Evolutionary conservation across 495 filamentous ascomycete genomes (phyloP).

Genomic region (Apodospora peruviana): DNA sequence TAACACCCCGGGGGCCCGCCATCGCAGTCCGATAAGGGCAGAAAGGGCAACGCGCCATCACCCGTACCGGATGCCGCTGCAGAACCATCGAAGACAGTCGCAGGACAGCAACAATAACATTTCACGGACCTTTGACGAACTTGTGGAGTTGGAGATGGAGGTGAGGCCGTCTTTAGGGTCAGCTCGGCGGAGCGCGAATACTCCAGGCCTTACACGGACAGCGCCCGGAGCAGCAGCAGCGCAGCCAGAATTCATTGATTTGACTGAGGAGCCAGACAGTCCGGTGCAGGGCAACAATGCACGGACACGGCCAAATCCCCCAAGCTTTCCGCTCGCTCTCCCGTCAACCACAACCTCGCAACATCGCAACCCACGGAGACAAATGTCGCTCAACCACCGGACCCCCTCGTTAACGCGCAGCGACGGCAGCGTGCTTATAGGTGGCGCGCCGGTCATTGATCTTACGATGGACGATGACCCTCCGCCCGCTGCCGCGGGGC

Average conservation of each 20-base stretch:
- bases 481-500: background rate
- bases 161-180: background rate
- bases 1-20: background rate
- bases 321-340: too few species aligned
- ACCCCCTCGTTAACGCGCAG: constrained; percentile 34
- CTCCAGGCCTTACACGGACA: background rate
- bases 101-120: too few species aligned
- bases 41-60: background rate
- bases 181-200: background rate
- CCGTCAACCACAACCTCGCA: too few species aligned
- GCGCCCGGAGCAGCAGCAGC: background rate
- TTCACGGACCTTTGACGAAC: too few species aligned
- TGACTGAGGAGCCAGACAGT: constrained; percentile 35
- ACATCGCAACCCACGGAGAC: constrained; percentile 27
- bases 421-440: constrained; percentile 33
- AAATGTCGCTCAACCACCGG: constrained; percentile 23
- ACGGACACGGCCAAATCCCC: too few species aligned
- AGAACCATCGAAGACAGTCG: too few species aligned
- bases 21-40: background rate
- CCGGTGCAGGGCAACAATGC: constrained; percentile 3
- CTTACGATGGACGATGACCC: constrained; percentile 29
- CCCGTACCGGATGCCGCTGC: constrained; percentile 4
- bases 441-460: constrained; percentile 26
- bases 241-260: too few species aligned
- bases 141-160: constrained; percentile 13